phyloP scores from a whole-genome alignment of 2,329 filamentous ascomycete genomes.

The Aureobasidium subglaciale region DNA sequence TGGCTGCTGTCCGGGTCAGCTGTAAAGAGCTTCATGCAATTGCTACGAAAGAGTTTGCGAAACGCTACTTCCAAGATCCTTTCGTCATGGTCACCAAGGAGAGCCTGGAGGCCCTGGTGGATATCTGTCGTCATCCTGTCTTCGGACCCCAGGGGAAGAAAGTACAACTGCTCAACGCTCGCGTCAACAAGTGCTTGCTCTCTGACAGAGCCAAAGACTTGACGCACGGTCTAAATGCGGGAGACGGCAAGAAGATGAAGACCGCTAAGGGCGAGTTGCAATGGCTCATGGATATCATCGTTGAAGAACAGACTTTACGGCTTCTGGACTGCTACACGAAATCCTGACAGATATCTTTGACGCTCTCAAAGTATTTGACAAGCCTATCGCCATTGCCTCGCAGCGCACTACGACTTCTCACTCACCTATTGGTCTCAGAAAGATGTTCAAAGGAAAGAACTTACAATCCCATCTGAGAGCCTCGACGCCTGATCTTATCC shows the following conservation, averaged over 20 bases:
- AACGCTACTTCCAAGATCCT: background rate
- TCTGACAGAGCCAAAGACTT: background rate
- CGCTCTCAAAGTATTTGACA: no score
- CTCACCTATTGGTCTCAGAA: background rate
- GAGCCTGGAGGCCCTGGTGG: background rate
- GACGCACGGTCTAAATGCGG: background rate
- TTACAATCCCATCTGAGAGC: no score
- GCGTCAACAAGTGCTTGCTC: background rate
- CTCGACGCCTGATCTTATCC: no score
- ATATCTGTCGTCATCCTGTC: background rate
- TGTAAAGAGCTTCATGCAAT: background rate
- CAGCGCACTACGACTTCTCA: background rate
- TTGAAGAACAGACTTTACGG: background rate
- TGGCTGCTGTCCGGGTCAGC: background rate
- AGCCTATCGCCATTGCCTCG: background rate
- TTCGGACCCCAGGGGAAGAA: background rate
- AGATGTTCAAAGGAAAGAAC: background rate
- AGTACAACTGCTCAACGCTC: background rate
- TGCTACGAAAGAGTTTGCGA: background rate
- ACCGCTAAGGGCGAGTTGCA: background rate
- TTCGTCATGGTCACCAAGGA: background rate
- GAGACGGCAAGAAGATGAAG: background rate
- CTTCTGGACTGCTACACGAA: background rate
- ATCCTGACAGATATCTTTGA: background rate
- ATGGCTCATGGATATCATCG: background rate